Base-by-base conservation (phyloP, 192 early-diverging fungal genomes). In the Linnemannia exigua region DNA sequence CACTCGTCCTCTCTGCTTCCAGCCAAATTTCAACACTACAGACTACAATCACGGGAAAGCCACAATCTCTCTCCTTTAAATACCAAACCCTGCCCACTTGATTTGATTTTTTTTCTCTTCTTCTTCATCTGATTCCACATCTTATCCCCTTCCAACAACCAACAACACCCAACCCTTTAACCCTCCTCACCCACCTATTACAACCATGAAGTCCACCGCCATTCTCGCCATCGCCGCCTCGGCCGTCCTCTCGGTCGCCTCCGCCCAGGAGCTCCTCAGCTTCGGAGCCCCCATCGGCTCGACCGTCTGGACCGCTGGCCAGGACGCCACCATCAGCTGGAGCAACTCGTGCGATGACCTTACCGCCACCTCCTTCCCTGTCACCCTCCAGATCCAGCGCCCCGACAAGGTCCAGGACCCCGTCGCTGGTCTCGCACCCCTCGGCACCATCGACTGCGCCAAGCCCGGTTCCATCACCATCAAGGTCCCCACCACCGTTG, bases 121-220 rank as follows among this genome's bases (percentile, higher is more conserved):
- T 79, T 80, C 52, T 70, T 67, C 41, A 75, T 77, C 74, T 79
- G 52, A 75, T 81, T 71, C 74, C 80, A 37, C 66, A 52, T 75
- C 75, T 52, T 50, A 74, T 83, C 81, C 71, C 58, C 71, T 63
- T 63, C 58, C 58, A 63, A 63, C 28, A 61, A 61, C 61, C 73
- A 71, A 47, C 63, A 58, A 70, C 74, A 51, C 48, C 51, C 38
- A 3, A n/a, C 22, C 51, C 33, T 68, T 35, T 12, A 16, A 8
- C 67, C 15, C 5, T 44, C 70, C 22, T 51, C 25, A 47, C 28
- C 51, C 31, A 14, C n/a, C 28, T 68, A 19, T 25, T 20, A 73
- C 46, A 33, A 68, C 19, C 31, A 84, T 79, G 82, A 80, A 79
- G 68, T 58, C 72, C 69, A n/a, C 69, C 67, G 28, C 72, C 36